Evolutionary conservation across 768 basidiomycete species (phyloP).

Genomic region (Phanerochaete carnosa): DNA sequence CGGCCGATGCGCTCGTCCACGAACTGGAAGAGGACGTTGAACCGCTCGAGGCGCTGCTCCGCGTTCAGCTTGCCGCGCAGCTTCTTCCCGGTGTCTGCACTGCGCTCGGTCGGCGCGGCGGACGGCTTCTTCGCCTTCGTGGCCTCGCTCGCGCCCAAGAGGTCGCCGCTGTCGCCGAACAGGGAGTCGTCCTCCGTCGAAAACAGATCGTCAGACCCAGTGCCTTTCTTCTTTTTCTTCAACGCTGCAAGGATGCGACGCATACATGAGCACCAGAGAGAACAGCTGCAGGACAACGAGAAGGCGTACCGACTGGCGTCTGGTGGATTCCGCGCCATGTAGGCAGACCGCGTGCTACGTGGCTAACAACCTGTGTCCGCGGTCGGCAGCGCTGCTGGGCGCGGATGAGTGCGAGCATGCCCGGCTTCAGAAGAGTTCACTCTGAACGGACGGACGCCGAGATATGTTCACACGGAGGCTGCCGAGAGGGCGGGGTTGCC

Average conservation of each 20-base stretch:
- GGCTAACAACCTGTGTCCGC: neutral
- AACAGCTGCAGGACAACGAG: neutral
- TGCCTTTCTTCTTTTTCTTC: slow-evolving; percentile 6
- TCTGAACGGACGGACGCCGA: neutral
- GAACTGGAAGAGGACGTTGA: slow-evolving; percentile 34
- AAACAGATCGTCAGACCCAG: slow-evolving; percentile 2
- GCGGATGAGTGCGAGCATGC: slow-evolving; percentile 5
- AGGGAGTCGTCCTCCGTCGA: slow-evolving; percentile 3
- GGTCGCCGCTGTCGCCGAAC: neutral
- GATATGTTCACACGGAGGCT: neutral
- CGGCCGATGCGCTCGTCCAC: slow-evolving; percentile 37
- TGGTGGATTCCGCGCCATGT: neutral
- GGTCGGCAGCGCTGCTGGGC: neutral
- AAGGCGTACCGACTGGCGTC: slow-evolving; percentile 1
- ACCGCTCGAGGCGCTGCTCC: slow-evolving; percentile 29
- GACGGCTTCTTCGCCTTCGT: neutral
- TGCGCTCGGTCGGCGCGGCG: neutral
- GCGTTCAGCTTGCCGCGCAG: slow-evolving; percentile 23
- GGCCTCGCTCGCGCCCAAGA: neutral
- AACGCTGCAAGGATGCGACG: neutral
- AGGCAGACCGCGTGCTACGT: neutral
- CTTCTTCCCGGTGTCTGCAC: neutral
- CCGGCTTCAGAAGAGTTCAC: neutral
- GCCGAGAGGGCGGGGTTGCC: slow-evolving; percentile 2
- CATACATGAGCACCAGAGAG: neutral